Base-by-base conservation (phyloP, 352 stramenopile genomes). In the Nothophytophthora sp. region DNA sequence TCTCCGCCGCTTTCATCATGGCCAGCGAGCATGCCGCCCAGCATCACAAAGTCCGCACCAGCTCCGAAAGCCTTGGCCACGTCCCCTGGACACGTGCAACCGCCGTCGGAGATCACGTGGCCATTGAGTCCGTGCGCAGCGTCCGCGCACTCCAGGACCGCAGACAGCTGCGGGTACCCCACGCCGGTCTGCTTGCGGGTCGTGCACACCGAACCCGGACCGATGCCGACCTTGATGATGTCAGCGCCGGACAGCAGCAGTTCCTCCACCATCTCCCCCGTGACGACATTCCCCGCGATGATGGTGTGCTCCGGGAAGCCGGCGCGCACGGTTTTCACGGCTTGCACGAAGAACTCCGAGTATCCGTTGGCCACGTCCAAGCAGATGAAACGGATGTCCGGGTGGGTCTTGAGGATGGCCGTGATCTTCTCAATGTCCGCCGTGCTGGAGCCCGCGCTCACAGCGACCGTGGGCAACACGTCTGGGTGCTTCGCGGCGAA, bases 141-240 rank as follows among this genome's bases (percentile, higher is more conserved):
- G 52, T 97, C 90, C 3, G 88, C 90, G 53, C 89, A 97, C 57
- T 97, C 90, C n/a, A 97, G 70, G 44, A 97, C 81, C 8, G 89
- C 89, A 30, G 77, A 94, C 12, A 97, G 73, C 58, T 97, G 90
- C 11, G 90, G 90, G 55, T 97, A 97, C 5, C 90, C 90, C 9
- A 97, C 90, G 10, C 90, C 90, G 15, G 90, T 97, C 70, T 97
- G 89, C 67, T 96, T 96, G 48, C 90, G 85, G 12, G 90, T 97
- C 8, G 90, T 97, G 81, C 90, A 97, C 20, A 96, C 88, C 5
- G 78, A 92, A 41, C 90, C 90, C 49, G 90, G 90, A 64, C 90
- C 90, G 50, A 97, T 97, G 52, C 90, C 90, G 30, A 97, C 84
- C 67, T 97, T 97, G 70, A 97, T 90, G 65, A 97, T 96, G 68